Percentiles rank a stretch among this genome's conserved stretches.
These are phyloP conservation scores for Fomes fomentarius DNA, from an alignment of 1,284 basidiomycete species.

Conservation along the genomic window DNA sequence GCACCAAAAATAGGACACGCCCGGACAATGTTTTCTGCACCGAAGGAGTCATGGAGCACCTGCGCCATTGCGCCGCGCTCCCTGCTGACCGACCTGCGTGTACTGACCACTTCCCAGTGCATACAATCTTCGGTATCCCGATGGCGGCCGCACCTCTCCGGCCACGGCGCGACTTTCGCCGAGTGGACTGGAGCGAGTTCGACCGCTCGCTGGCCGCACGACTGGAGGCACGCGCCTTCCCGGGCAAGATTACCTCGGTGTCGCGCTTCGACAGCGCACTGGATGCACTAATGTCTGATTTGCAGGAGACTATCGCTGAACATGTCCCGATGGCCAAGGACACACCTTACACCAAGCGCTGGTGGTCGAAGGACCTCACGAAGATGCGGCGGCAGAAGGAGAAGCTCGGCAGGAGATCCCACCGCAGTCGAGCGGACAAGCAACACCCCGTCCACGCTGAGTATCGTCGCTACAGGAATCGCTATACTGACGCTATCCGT, in stretches of 20 bases:
- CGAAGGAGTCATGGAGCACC: constrained; percentile 1
- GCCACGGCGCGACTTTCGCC: constrained; percentile 25
- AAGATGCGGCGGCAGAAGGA: constrained; percentile 22
- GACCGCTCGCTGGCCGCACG: constrained; percentile 5
- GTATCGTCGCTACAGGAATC: constrained; percentile 21
- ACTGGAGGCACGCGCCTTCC: neutral
- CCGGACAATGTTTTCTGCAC: constrained; percentile 41
- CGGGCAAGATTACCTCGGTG: neutral
- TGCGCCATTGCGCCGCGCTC: constrained; percentile 25
- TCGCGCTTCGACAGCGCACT: constrained; percentile 15
- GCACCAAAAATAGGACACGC: constrained; percentile 33
- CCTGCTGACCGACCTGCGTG: constrained; percentile 16
- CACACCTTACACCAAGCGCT: constrained; percentile 30
- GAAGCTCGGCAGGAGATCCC: constrained; percentile 30
- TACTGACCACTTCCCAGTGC: constrained; percentile 32
- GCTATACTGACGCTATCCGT: constrained; percentile 34
- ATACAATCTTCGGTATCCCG: constrained; percentile 13
- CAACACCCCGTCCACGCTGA: constrained; percentile 31
- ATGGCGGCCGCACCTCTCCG: neutral
- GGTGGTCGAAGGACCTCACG: constrained; percentile 33
- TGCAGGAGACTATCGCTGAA: constrained; percentile 24
- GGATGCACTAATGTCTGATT: constrained; percentile 15
- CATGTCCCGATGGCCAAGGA: constrained; percentile 28
- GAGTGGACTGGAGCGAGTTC: constrained; percentile 31
- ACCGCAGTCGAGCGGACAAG: constrained; percentile 36